Percentiles rank a stretch among this genome's conserved stretches.
Evolutionary conservation across 208 protist genomes (phyloP).

Genomic region (Leishmania gerbilli): DNA sequence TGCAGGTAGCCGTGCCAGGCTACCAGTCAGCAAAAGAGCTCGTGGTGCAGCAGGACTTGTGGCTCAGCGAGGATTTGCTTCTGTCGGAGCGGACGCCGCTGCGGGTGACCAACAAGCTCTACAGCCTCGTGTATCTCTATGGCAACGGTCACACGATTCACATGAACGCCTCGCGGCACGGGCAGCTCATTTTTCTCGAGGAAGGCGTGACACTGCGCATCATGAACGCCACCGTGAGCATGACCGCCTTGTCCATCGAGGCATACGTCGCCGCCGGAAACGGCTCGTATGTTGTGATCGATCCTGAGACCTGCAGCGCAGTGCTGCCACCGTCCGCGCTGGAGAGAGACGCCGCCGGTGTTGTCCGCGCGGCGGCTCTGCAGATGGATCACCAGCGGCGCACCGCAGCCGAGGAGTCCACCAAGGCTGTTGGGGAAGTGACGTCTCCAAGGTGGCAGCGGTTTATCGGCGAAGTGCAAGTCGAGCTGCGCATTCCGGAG

Average conservation of each 20-base stretch:
- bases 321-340: conserved; percentile 1
- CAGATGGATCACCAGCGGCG: not conserved
- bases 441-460: conserved; percentile 8
- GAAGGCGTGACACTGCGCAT: conserved; percentile 73
- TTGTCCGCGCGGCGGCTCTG: not conserved
- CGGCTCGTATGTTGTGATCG: conserved; percentile 68
- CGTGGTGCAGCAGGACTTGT: conserved; percentile 48
- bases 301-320: conserved; percentile 41
- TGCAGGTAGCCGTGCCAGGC: conserved; percentile 50
- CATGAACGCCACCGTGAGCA: conserved; percentile 53
- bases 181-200: conserved; percentile 54
- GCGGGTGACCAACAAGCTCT: conserved; percentile 32
- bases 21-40: conserved; percentile 48
- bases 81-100: conserved; percentile 50
- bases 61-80: conserved; percentile 47
- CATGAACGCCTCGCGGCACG: conserved; percentile 35
- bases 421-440: not conserved
- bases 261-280: conserved; percentile 61
- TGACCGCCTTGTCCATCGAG: conserved; percentile 54
- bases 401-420: not conserved
- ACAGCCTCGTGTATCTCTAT: conserved; percentile 72
- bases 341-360: not conserved
- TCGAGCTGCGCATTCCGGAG: conserved; percentile 26
- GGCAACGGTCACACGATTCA: conserved; percentile 60
- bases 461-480: conserved; percentile 25